Percentiles rank a stretch among this genome's conserved stretches.
phyloP scores from a whole-genome alignment of 805 yeast genomes.

The Helenozyma rhizophorensis region DNA sequence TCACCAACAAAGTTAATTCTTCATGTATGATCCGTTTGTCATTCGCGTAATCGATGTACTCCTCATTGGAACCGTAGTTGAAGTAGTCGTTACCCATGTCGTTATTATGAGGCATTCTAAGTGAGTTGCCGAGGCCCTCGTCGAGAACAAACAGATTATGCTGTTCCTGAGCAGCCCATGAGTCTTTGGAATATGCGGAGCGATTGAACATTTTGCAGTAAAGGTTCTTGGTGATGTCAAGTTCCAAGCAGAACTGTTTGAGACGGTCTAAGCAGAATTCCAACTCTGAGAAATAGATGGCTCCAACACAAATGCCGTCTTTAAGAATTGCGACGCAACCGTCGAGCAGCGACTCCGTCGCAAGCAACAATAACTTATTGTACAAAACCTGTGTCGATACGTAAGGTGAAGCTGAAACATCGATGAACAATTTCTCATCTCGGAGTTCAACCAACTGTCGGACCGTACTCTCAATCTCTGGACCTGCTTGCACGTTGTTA shows the following conservation, averaged over 20 bases:
- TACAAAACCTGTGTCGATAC: conserved; percentile 30
- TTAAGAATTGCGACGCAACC: conserved; percentile 50
- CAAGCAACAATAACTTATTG: conserved; percentile 32
- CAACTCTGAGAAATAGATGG: conserved; percentile 47
- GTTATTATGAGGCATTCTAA: neutral
- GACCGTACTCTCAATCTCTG: too few species aligned
- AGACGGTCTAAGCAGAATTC: conserved; percentile 49
- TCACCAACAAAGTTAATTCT: conserved; percentile 25
- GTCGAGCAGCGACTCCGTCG: conserved; percentile 41
- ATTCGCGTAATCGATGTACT: conserved; percentile 6
- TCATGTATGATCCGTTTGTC: conserved; percentile 9
- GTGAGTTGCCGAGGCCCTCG: neutral
- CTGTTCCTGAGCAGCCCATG: neutral
- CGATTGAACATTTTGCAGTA: conserved; percentile 20
- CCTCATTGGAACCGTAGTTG: conserved; percentile 2
- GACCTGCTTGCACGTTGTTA: too few species aligned
- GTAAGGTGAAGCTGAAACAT: conserved; percentile 31
- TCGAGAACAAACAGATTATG: neutral
- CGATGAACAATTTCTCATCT: conserved; percentile 24
- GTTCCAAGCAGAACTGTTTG: conserved; percentile 22
- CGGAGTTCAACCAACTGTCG: neutral
- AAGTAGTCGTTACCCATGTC: neutral
- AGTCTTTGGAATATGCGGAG: neutral
- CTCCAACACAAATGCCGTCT: conserved; percentile 35
- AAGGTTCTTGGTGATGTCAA: conserved; percentile 23